A percentile compares a stretch with the other conserved stretches of the same genome.
These are phyloP conservation scores for Arabidopsis lyrata DNA, from an alignment of 441 rosid genomes.

Conservation along the genomic window DNA sequence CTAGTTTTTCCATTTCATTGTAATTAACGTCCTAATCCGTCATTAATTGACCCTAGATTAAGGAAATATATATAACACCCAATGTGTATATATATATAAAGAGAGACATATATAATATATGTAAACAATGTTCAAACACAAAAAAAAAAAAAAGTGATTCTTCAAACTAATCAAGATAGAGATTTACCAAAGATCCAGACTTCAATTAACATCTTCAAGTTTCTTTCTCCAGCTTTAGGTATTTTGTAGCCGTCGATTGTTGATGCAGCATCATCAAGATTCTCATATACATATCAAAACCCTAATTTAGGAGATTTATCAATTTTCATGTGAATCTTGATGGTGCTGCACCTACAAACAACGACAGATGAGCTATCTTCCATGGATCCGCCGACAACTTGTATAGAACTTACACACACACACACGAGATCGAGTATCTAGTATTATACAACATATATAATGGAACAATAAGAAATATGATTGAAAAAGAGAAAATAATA, in stretches of 20 bases:
- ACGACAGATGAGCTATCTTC: conserved; percentile 53
- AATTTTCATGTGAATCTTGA: conserved; percentile 84
- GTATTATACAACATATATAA: neutral
- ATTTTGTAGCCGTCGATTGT: conserved; percentile 63
- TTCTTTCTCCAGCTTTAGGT: conserved; percentile 17
- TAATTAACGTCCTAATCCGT: conserved; percentile 26
- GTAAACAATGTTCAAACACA: conserved; percentile 7
- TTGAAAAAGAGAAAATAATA: neutral
- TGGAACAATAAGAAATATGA: neutral
- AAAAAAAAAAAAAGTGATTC: neutral
- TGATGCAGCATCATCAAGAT: conserved; percentile 99
- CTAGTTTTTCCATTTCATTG: conserved; percentile 1
- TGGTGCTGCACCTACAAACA: conserved; percentile 84
- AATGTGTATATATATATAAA: neutral
- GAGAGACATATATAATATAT: too few species aligned
- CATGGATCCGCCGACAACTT: conserved; percentile 34
- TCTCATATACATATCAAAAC: conserved; percentile 60
- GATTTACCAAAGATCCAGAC: conserved; percentile 30
- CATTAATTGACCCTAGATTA: neutral
- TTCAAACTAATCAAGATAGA: conserved; percentile 6
- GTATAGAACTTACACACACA: conserved; percentile 12
- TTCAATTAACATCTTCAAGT: neutral
- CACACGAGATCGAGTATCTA: conserved; percentile 1
- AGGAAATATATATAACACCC: neutral
- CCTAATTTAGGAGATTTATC: conserved; percentile 25